Base-by-base conservation (phyloP, 2,329 filamentous ascomycete genomes). In the Xylaria multiplex region DNA sequence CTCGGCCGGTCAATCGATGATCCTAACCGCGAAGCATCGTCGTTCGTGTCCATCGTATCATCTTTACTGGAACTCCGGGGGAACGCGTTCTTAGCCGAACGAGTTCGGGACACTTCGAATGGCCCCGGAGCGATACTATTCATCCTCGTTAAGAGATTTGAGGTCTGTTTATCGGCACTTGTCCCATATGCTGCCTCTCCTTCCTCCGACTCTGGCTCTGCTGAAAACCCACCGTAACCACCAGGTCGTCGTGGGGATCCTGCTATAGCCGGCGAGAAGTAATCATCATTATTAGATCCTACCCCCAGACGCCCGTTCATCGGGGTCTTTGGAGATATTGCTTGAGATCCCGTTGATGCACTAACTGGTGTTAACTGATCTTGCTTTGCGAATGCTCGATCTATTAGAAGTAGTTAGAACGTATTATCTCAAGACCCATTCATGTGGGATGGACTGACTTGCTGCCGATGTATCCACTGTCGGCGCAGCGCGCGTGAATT, bases 71-170 rank as follows among this genome's bases (percentile, higher is more conserved):
- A 70, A 52, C 72, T 76, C n/a, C 72, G 71, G 3, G 78, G 72
- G 37, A 79, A 79, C 1, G 77, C 74, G 48, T 81, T 80, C 14
- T 75, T 73, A n/a, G 70, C 71, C 30, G 70, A 64, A 40, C 69
- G 69, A 70, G 78, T 79, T 70, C 79, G 78, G 68, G 74, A 78
- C 37, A 83, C 76, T 69, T 88, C 87, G 71, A 92, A 91, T 0
- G 90, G 90, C 0, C 88, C 90, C 1, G 90, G 87, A 1, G 87
- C 83, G 73, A 92, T 90, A 8, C 81, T 84, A 70, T 91, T 86
- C 83, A 92, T 87, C 58, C 88, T 85, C 68, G 86, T 84, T 71
- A 91, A 73, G 32, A 92, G 72, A 43, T 74, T 81, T 6, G 76
- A 73, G 2, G 70, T 70, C 56, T 77, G 75, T 66, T 79, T 81